Evolutionary conservation across 23 red algal species (phyloP).

Genomic region (Chondrus crispus): DNA sequence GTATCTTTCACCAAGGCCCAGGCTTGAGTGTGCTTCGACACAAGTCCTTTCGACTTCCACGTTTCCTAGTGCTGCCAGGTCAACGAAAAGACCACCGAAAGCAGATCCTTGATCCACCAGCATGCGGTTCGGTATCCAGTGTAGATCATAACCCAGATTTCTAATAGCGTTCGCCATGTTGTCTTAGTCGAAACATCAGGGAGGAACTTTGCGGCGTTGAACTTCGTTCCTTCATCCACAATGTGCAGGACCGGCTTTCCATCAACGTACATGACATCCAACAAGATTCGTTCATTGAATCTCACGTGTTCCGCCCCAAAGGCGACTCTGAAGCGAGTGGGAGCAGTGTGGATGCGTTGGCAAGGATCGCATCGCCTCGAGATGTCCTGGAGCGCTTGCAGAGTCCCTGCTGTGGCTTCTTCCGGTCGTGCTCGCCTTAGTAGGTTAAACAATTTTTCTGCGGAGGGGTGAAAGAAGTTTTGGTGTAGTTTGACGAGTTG

Average conservation of each 20-base stretch:
- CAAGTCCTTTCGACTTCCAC: background rate
- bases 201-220: conserved; percentile 2
- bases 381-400: background rate
- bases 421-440: background rate
- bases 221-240: conserved; percentile 8
- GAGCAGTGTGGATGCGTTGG: conserved; percentile 17
- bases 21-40: background rate
- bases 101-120: background rate
- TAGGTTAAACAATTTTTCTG: conserved; percentile 21
- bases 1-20: background rate
- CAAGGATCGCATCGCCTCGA: conserved; percentile 29
- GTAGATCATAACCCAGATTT: conserved; percentile 3
- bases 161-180: background rate
- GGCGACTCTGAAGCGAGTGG: background rate
- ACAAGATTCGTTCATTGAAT: conserved; percentile 5
- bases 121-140: conserved; percentile 24
- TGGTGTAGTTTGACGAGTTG: background rate
- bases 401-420: background rate
- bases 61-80: background rate
- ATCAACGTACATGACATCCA: conserved; percentile 31
- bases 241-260: conserved; percentile 13
- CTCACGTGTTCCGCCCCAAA: background rate
- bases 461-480: conserved; percentile 20
- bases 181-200: background rate
- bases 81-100: background rate